Percentiles rank a stretch among this genome's conserved stretches.
These are phyloP conservation scores for Geopyxis carbonaria DNA, from an alignment of 495 filamentous ascomycete genomes.

Conservation along the genomic window DNA sequence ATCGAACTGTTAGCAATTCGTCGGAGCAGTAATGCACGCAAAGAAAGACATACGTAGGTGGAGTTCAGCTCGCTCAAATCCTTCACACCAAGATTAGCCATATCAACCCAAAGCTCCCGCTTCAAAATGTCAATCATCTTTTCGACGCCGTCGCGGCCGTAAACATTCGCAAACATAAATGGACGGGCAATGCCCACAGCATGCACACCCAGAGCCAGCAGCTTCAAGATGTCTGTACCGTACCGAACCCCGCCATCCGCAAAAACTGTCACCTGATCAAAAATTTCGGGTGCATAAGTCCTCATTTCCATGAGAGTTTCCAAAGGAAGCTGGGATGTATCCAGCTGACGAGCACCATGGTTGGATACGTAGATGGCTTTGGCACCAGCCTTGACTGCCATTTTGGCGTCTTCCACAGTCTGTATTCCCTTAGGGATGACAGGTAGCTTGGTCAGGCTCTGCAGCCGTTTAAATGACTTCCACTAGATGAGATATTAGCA, in stretches of 20 bases:
- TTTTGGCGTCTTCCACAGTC: conserved; percentile 28
- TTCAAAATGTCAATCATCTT: conserved; percentile 26
- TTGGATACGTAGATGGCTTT: conserved; percentile 28
- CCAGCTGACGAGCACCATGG: conserved; percentile 31
- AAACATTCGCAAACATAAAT: conserved; percentile 31
- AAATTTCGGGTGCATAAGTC: conserved; percentile 26
- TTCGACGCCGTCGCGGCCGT: conserved; percentile 28
- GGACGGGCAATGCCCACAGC: conserved; percentile 31
- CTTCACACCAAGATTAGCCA: conserved; percentile 27
- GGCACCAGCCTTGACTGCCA: conserved; percentile 23
- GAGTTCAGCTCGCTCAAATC: conserved; percentile 28
- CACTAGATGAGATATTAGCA: no score
- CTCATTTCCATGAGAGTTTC: conserved; percentile 29
- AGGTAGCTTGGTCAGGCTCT: conserved; percentile 27
- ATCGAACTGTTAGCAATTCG: background rate
- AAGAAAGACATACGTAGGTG: conserved; percentile 6
- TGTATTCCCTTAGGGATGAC: conserved; percentile 32
- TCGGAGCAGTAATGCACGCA: background rate
- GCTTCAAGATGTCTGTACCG: conserved; percentile 31
- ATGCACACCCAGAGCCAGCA: conserved; percentile 31
- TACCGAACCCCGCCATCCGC: conserved; percentile 33
- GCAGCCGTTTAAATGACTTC: conserved; percentile 30
- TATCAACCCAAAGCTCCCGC: conserved; percentile 27
- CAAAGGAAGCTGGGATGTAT: conserved; percentile 25
- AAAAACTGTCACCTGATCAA: conserved; percentile 29